Conservation (phyloP, 208 protist species). For the Wallacemonas sp. region DNA sequence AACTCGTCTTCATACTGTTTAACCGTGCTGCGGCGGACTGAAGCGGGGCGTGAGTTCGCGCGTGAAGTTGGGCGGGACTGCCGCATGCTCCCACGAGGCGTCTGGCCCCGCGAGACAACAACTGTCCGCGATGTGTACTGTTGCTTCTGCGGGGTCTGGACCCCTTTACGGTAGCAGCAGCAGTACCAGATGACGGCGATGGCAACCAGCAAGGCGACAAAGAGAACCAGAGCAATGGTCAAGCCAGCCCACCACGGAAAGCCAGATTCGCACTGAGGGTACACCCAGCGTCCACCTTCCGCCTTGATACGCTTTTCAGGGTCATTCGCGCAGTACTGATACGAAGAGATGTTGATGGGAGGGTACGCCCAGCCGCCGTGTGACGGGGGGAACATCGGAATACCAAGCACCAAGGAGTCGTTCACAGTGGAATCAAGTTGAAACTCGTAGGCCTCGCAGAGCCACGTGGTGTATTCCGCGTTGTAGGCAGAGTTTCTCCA, state of each 20-base stretch:
- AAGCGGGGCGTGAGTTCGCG: no score
- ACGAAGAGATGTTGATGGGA: conserved; percentile 2
- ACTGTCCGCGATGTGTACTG: no score
- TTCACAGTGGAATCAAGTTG: conserved; percentile 11
- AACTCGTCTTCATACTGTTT: no score
- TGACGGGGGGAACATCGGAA: conserved; percentile 45
- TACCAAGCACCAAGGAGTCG: conserved; percentile 23
- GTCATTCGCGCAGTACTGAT: conserved; percentile 29
- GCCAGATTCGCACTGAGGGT: conserved; percentile 33
- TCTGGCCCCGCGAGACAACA: no score
- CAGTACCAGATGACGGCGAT: conserved; percentile 50
- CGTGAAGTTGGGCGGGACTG: no score
- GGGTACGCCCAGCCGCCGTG: conserved; percentile 27
- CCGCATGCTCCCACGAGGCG: no score
- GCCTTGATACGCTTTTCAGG: conserved; percentile 7
- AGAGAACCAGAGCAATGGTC: conserved; percentile 34
- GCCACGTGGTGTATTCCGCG: conserved; percentile 41
- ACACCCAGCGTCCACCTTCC: conserved; percentile 31
- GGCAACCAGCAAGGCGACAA: conserved; percentile 32
- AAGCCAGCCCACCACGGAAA: conserved; percentile 64
- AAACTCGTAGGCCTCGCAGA: conserved; percentile 71
- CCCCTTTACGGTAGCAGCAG: conserved; percentile 28
- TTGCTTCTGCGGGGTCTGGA: conserved; percentile 18
- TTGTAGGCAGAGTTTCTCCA: conserved; percentile 56
- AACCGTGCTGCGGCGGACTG: no score